phyloP scores from a whole-genome alignment of 805 yeast species.

The Priceomyces fermenticarens region DNA sequence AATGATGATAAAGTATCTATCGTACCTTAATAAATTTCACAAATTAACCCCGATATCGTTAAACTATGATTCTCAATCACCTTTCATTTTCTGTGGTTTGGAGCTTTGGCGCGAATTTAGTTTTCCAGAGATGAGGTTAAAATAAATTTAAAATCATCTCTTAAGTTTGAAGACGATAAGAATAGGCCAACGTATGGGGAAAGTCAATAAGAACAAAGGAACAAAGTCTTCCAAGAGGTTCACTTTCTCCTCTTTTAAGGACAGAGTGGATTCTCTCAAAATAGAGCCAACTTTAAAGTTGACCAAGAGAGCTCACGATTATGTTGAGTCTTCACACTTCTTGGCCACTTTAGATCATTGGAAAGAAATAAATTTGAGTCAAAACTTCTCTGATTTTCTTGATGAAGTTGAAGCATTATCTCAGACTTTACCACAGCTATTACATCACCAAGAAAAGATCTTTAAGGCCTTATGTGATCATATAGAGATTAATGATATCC shows the following conservation, averaged over 20 bases:
- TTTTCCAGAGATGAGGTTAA: slow-evolving; percentile 4
- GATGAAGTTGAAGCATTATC: slow-evolving; percentile 51
- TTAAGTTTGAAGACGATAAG: background rate
- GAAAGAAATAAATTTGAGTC: slow-evolving; percentile 81
- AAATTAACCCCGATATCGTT: background rate
- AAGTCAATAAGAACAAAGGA: slow-evolving; percentile 28
- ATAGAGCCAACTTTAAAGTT: slow-evolving; percentile 69
- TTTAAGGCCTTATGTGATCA: slow-evolving; percentile 46
- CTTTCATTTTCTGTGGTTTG: slow-evolving; percentile 1
- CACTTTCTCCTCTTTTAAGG: slow-evolving; percentile 74
- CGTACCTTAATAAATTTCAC: background rate
- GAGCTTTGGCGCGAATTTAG: slow-evolving; percentile 1
- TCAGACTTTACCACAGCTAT: slow-evolving; percentile 75
- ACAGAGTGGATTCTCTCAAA: slow-evolving; percentile 76
- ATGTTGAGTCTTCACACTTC: slow-evolving; percentile 75
- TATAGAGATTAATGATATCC: slow-evolving; percentile 55
- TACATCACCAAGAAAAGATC: slow-evolving; percentile 66
- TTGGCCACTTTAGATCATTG: slow-evolving; percentile 78
- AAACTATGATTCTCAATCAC: background rate
- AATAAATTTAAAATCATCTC: slow-evolving; percentile 1
- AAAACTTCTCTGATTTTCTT: slow-evolving; percentile 61
- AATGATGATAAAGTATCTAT: background rate
- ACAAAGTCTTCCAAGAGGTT: slow-evolving; percentile 55
- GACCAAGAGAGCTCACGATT: slow-evolving; percentile 60
- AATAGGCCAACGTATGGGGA: slow-evolving; percentile 5